Evolutionary conservation across 2,329 filamentous ascomycete genomes (phyloP).

Genomic region (Ascochyta clinopodiicola): DNA sequence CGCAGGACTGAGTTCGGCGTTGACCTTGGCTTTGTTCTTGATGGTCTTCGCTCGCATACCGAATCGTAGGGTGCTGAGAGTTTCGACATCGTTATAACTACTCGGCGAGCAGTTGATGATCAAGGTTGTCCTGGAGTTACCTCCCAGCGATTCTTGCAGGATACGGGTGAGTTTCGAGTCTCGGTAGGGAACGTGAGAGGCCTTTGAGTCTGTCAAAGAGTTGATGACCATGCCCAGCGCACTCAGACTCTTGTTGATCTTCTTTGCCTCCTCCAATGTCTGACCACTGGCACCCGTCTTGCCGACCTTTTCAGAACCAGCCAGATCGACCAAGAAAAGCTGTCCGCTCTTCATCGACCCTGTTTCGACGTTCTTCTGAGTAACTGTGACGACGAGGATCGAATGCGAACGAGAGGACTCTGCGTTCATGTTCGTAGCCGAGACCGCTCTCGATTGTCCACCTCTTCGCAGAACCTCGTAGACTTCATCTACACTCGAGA

Average conservation of each 20-base stretch:
- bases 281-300: conserved; percentile 98
- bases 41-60: conserved; percentile 97
- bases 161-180: conserved; percentile 98
- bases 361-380: conserved; percentile 96
- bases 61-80: conserved; percentile 88
- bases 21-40: conserved; percentile 99
- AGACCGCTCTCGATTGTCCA: conserved; percentile 86
- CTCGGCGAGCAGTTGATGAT: conserved; percentile 99
- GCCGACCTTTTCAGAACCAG: conserved; percentile 97
- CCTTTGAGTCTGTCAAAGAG: conserved; percentile 94
- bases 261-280: conserved; percentile 97
- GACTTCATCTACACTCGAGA: conserved; percentile 92
- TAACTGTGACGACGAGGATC: conserved; percentile 96
- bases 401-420: conserved; percentile 98
- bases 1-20: conserved; percentile 92
- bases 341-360: conserved; percentile 95
- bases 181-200: conserved; percentile 92
- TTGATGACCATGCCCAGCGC: conserved; percentile 99
- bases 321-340: conserved; percentile 96
- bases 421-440: conserved; percentile 98
- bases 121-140: conserved; percentile 96
- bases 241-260: conserved; percentile 99
- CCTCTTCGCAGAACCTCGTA: conserved; percentile 96
- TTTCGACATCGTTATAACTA: conserved; percentile 97
- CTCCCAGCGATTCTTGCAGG: conserved; percentile 93